Evolutionary conservation across 2,329 filamentous ascomycete genomes (phyloP), one percentile per base, ranked within the genome.

Genomic region (Trichoderma polysporum): DNA sequence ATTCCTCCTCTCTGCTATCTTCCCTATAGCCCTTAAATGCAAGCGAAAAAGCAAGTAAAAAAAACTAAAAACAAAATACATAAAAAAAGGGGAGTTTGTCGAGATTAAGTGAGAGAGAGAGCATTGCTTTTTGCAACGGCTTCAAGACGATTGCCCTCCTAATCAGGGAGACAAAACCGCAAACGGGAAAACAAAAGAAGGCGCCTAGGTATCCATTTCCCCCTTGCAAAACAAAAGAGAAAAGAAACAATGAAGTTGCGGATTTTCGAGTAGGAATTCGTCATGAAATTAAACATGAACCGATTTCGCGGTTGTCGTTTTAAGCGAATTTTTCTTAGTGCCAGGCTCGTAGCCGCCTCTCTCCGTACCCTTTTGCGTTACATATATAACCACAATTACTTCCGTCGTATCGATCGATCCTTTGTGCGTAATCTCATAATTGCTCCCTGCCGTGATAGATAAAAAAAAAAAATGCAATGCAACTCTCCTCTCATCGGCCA

Each of bases 371-470:
- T 12, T 33, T 53, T 62, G 47, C 47, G 59, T 54, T 45, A 45
- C 41, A 54, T 27, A 54, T 41, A 41, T 45, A 35, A n/a, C 50
- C 35, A 54, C 33, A 31, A 62, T 54, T 63, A 52, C 50, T 63
- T 54, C 60, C 27, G 35, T 54, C 49, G 37, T 39, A 39, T 47
- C 49, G 25, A 53, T 50, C 33, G 58, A 27, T 50, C 33, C 33
- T 31, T 63, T 54, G 37, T 27, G 49, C 49, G 35, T 54, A 19
- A 45, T 54, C 35, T 45, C 25, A 39, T 54, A 10, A 53, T 63
- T 45, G 60, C 60, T 54, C 60, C 47, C 37, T 63, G 60, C 49
- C 60, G 60, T 63, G 49, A 39, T 37, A 63, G 33, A 45, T 17
- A 41, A 47, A 63, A 19, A 41, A 39, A 29, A 50, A 37, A 41